Evolutionary conservation across 768 basidiomycete genomes (phyloP).

Genomic region (Mycena floridula): DNA sequence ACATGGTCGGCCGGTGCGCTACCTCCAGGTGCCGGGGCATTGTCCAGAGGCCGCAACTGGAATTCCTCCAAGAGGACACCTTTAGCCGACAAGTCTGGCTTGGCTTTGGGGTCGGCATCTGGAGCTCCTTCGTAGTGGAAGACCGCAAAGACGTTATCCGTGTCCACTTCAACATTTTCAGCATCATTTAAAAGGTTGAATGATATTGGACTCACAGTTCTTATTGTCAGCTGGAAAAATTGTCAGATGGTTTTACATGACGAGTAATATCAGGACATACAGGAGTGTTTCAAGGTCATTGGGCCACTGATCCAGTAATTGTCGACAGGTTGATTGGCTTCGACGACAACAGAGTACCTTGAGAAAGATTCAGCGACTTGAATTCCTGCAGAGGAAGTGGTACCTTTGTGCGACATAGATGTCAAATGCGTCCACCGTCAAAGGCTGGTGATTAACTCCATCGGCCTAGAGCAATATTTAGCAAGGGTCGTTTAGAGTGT

Average conservation of each 20-base stretch:
- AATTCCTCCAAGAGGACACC: not conserved
- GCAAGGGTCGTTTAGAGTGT: conserved; percentile 13
- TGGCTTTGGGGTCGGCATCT: conserved; percentile 22
- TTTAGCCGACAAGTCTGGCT: not conserved
- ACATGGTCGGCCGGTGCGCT: conserved; percentile 3
- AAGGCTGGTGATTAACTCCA: conserved; percentile 19
- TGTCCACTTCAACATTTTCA: conserved; percentile 22
- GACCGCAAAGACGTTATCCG: conserved; percentile 29
- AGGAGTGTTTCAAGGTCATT: conserved; percentile 21
- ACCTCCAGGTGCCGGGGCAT: conserved; percentile 3
- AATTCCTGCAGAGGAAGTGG: no score
- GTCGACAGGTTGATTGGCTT: conserved; percentile 25
- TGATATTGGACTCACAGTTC: not conserved
- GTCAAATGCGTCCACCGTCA: conserved; percentile 23
- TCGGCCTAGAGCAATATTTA: conserved; percentile 29
- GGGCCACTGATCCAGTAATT: conserved; percentile 38
- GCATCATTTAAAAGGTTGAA: not conserved
- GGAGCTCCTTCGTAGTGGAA: conserved; percentile 37
- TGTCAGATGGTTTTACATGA: no score
- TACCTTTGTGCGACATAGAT: conserved; percentile 24
- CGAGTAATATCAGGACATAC: no score
- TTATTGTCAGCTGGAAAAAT: conserved; percentile 10
- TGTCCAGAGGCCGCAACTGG: not conserved
- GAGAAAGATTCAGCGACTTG: no score
- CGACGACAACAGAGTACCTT: conserved; percentile 23